These are phyloP conservation scores for Raddia guianensis DNA, from an alignment of 176 grass and related monocot genomes.

Conservation along the genomic window DNA sequence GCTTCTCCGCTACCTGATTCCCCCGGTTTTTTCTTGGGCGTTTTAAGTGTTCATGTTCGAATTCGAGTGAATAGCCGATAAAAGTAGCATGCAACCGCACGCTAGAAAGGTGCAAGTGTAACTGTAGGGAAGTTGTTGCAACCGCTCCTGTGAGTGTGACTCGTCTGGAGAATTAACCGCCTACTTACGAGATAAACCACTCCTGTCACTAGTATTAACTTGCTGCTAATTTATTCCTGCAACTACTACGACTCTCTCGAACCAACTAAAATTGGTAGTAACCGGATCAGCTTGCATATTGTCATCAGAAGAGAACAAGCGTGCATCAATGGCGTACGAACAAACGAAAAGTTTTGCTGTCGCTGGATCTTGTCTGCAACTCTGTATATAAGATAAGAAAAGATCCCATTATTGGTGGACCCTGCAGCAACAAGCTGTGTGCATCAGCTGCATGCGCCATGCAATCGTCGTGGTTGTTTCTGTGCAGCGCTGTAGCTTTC, in stretches of 20 bases:
- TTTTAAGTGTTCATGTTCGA: background rate
- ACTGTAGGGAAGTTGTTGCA: background rate
- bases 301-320: slow-evolving; percentile 6
- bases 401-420: slow-evolving; percentile 21
- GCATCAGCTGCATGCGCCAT: background rate
- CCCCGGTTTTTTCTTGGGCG: background rate
- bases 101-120: background rate
- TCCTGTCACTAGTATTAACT: background rate
- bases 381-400: slow-evolving; percentile 18
- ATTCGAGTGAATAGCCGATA: background rate
- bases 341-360: slow-evolving; percentile 2
- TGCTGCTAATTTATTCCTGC: background rate
- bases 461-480: background rate
- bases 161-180: slow-evolving; percentile 26
- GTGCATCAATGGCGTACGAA: background rate
- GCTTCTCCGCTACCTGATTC: background rate
- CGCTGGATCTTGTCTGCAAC: background rate
- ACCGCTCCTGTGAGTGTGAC: slow-evolving; percentile 15
- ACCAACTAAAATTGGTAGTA: background rate
- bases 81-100: slow-evolving; percentile 28
- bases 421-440: background rate
- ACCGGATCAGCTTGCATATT: background rate
- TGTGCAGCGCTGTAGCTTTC: background rate
- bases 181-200: background rate
- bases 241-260: background rate